Evolutionary conservation across 495 filamentous ascomycete species (phyloP).

Genomic region (Hypoxylon subgilvum): DNA sequence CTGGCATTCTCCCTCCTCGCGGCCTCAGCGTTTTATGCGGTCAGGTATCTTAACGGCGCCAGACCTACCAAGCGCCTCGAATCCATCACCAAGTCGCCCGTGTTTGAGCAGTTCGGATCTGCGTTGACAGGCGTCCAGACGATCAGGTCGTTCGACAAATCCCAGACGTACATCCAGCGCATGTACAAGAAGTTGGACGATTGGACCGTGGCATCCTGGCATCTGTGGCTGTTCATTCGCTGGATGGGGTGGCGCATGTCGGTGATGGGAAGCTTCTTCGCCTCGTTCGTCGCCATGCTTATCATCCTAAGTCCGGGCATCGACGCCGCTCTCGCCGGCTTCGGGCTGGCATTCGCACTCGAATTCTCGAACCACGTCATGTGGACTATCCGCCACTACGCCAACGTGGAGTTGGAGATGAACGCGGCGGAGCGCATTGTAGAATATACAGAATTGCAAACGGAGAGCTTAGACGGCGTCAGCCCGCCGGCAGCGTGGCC

Average conservation of each 20-base stretch:
- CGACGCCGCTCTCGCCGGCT: slow-evolving; percentile 78
- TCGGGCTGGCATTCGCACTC: slow-evolving; percentile 68
- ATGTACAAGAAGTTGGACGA: slow-evolving; percentile 73
- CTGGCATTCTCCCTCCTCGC: slow-evolving; percentile 60
- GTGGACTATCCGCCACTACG: slow-evolving; percentile 66
- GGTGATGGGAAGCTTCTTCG: slow-evolving; percentile 72
- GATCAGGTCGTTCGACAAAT: slow-evolving; percentile 75
- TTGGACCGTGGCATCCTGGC: slow-evolving; percentile 66
- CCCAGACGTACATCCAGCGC: slow-evolving; percentile 64
- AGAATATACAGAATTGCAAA: slow-evolving; percentile 76
- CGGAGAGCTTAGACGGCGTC: slow-evolving; percentile 65
- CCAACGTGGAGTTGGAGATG: slow-evolving; percentile 78
- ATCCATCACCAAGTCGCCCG: slow-evolving; percentile 71
- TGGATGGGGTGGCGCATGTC: slow-evolving; percentile 79
- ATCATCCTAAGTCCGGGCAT: slow-evolving; percentile 69
- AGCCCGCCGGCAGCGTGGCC: slow-evolving; percentile 81
- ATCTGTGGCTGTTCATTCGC: slow-evolving; percentile 72
- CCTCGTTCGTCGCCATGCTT: slow-evolving; percentile 65
- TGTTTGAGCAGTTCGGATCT: slow-evolving; percentile 78
- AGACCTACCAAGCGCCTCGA: slow-evolving; percentile 80
- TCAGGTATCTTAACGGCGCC: slow-evolving; percentile 69
- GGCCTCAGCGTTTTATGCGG: slow-evolving; percentile 63
- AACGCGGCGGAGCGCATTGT: slow-evolving; percentile 83
- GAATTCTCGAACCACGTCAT: slow-evolving; percentile 61
- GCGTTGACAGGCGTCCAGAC: slow-evolving; percentile 74